Conservation (phyloP, 75 land plant genomes). For the Pinus tabuliformis region DNA sequence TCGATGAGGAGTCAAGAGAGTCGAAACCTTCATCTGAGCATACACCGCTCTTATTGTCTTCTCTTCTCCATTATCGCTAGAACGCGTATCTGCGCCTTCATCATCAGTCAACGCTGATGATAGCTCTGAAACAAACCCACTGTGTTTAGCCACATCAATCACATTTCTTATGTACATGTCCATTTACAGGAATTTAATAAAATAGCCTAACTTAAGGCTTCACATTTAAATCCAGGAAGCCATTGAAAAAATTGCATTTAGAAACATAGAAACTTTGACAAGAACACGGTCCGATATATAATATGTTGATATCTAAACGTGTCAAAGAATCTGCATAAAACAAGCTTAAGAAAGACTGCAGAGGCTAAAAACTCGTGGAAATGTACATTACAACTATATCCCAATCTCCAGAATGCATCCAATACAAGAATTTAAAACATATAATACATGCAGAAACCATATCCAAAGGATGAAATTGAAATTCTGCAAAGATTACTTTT, state of each 20-base stretch:
- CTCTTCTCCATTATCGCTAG: conserved; percentile 39
- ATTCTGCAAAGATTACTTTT: background rate
- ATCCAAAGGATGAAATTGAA: background rate
- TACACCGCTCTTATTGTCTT: conserved; percentile 84
- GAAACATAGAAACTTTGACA: background rate
- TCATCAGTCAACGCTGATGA: conserved; percentile 70
- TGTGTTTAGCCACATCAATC: background rate
- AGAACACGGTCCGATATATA: background rate
- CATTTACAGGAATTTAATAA: background rate
- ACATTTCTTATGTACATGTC: background rate
- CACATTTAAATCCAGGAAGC: background rate
- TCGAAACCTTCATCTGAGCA: conserved; percentile 61
- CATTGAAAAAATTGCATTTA: background rate
- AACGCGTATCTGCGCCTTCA: conserved; percentile 27
- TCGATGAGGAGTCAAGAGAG: conserved; percentile 7
- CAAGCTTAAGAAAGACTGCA: background rate
- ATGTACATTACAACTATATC: background rate
- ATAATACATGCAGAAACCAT: too few species aligned
- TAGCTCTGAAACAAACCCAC: conserved; percentile 42
- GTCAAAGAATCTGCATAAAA: too few species aligned
- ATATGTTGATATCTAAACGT: background rate
- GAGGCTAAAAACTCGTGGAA: background rate
- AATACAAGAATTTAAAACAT: too few species aligned
- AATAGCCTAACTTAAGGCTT: background rate
- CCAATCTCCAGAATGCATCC: too few species aligned